Conservation (phyloP, 1,284 basidiomycete genomes). For the Rhodotorula sp. region DNA sequence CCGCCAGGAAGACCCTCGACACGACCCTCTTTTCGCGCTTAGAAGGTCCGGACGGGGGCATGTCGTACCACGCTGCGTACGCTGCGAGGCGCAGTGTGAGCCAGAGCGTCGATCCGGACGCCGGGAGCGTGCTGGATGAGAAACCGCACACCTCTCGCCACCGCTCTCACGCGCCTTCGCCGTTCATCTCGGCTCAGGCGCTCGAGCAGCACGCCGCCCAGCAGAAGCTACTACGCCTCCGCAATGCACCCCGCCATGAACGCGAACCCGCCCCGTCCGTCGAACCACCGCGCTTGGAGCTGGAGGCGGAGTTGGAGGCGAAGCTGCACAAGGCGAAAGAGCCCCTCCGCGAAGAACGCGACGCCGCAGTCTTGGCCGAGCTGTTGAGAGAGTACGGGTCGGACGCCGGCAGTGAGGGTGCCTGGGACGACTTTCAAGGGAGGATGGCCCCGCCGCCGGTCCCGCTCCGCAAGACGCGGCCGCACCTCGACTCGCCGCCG, state of each 20-base stretch:
- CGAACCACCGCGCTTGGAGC: not conserved
- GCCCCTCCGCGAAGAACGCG: not conserved
- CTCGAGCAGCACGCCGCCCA: not conserved
- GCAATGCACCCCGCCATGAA: not conserved
- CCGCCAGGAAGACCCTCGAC: too few relatives aligned
- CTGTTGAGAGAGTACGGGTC: not conserved
- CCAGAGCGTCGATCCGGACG: not conserved
- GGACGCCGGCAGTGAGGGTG: not conserved
- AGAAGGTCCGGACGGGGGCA: too few relatives aligned
- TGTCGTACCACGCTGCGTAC: too few relatives aligned
- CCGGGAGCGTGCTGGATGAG: not conserved
- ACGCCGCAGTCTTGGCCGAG: not conserved
- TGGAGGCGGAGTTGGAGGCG: not conserved
- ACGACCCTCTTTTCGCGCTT: too few relatives aligned
- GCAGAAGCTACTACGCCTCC: not conserved
- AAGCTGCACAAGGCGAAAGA: not conserved
- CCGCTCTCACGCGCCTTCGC: not conserved
- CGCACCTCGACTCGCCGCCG: not conserved
- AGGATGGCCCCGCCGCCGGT: not conserved
- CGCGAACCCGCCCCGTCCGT: not conserved
- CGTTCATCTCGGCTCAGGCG: not conserved
- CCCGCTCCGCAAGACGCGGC: not conserved
- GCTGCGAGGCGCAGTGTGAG: not conserved
- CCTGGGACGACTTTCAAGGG: not conserved
- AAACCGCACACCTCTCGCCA: not conserved